These are phyloP conservation scores for Parafenestella ontariensis DNA, from an alignment of 2,329 filamentous ascomycete species.

Conservation along the genomic window DNA sequence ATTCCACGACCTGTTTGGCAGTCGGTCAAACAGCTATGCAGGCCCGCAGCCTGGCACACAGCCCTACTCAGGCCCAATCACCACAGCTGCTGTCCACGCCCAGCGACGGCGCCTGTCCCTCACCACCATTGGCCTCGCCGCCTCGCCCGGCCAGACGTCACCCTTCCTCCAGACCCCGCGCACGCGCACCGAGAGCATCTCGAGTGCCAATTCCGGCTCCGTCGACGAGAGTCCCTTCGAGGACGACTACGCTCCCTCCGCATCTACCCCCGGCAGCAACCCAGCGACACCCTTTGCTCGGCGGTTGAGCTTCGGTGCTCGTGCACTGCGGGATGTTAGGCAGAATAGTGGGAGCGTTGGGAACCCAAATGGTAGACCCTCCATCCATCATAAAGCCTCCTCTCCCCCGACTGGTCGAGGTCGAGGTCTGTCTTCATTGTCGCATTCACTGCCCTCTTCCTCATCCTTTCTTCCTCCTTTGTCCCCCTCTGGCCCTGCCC, in stretches of 20 bases:
- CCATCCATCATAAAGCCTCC: slow-evolving; percentile 57
- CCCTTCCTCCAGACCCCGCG: slow-evolving; percentile 51
- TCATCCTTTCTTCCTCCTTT: slow-evolving; percentile 31
- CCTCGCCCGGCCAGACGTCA: slow-evolving; percentile 52
- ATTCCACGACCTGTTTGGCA: slow-evolving; percentile 57
- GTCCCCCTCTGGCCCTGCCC: slow-evolving; percentile 25
- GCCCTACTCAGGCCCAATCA: slow-evolving; percentile 55
- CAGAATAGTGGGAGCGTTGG: slow-evolving; percentile 57
- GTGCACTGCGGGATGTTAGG: slow-evolving; percentile 76
- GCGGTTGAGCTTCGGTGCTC: slow-evolving; percentile 87
- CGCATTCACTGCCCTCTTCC: slow-evolving; percentile 41
- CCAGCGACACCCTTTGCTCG: slow-evolving; percentile 79
- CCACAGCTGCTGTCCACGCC: slow-evolving; percentile 57
- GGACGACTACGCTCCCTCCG: slow-evolving; percentile 62
- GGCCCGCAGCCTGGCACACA: slow-evolving; percentile 38
- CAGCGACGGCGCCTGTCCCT: slow-evolving; percentile 58
- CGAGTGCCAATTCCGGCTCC: slow-evolving; percentile 55
- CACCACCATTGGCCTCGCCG: slow-evolving; percentile 57
- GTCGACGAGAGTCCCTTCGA: slow-evolving; percentile 60
- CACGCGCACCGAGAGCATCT: slow-evolving; percentile 56
- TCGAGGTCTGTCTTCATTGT: slow-evolving; percentile 64
- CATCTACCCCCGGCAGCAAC: slow-evolving; percentile 63
- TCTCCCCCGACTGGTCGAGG: slow-evolving; percentile 62
- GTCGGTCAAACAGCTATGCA: slow-evolving; percentile 43
- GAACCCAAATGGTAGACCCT: slow-evolving; percentile 69